Percentiles rank a stretch among this genome's conserved stretches.
Conservation (phyloP, 2,329 filamentous ascomycete species). For the Fusarium siculi region DNA sequence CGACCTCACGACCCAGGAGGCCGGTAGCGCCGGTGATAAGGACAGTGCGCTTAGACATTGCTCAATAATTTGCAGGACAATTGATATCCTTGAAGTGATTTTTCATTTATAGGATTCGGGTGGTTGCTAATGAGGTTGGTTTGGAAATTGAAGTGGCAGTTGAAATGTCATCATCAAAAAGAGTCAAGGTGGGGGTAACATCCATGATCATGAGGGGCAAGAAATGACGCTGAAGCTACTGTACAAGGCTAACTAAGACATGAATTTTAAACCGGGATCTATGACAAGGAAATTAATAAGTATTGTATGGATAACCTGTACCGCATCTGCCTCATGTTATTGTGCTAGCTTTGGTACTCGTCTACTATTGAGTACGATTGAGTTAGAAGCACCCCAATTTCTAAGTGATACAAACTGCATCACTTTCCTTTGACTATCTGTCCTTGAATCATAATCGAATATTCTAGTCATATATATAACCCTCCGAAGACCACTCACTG, state of each 20-base stretch:
- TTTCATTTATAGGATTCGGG: background rate
- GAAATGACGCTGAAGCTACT: background rate
- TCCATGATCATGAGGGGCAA: slow-evolving; percentile 25
- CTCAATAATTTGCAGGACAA: background rate
- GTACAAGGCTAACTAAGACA: background rate
- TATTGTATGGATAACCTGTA: background rate
- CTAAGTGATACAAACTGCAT: background rate
- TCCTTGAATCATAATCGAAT: background rate
- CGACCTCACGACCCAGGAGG: slow-evolving; percentile 82
- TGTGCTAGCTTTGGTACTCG: background rate
- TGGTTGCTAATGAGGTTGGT: background rate
- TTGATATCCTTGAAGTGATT: background rate
- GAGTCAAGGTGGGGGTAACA: slow-evolving; percentile 25
- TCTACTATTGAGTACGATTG: background rate
- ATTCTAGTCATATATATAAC: background rate
- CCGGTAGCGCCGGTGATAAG: slow-evolving; percentile 88
- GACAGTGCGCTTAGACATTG: slow-evolving; percentile 58
- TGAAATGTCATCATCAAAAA: slow-evolving; percentile 25
- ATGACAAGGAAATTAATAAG: background rate
- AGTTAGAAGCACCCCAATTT: background rate
- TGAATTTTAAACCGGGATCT: background rate
- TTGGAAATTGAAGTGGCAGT: slow-evolving; percentile 3
- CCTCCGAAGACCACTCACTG: background rate
- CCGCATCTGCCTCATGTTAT: background rate
- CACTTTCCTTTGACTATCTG: background rate